Conservation (phyloP, 768 basidiomycete species). For the Rhodotorula babjevae region DNA sequence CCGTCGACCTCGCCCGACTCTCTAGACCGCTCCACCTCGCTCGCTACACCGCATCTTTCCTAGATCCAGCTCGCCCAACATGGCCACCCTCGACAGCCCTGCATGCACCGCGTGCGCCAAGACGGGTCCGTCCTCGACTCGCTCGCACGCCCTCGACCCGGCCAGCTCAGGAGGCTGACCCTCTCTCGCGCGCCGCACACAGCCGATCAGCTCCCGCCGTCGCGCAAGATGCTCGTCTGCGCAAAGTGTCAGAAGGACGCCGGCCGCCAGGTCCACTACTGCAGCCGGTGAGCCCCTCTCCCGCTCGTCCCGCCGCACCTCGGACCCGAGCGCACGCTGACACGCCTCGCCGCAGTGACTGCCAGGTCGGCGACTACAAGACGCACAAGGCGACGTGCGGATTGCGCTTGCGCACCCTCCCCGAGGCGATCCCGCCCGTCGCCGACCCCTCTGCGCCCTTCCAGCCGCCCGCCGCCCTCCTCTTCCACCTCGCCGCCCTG, state of each 20-base stretch:
- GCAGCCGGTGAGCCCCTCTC: neutral
- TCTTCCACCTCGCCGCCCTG: conserved; percentile 31
- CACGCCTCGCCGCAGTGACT: neutral
- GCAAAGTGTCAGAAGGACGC: neutral
- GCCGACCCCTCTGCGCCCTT: neutral
- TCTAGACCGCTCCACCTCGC: no score
- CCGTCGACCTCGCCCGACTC: no score
- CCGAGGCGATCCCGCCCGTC: neutral
- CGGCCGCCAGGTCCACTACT: neutral
- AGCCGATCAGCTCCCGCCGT: neutral
- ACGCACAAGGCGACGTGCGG: conserved; percentile 3
- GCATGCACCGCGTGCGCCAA: conserved; percentile 3
- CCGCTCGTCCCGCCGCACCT: neutral
- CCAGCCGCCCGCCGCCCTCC: conserved; percentile 7
- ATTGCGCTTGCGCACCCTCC: neutral
- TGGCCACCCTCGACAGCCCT: neutral
- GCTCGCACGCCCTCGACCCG: neutral
- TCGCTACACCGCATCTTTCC: no score
- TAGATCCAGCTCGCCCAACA: neutral
- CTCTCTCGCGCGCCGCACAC: neutral
- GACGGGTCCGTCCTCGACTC: neutral
- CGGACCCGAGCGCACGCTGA: neutral
- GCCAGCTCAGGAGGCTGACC: neutral
- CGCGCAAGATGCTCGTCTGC: conserved; percentile 7
- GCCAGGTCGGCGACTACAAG: conserved; percentile 2